These are phyloP conservation scores for Auriscalpium vulgare DNA, from an alignment of 768 basidiomycete genomes.

Conservation along the genomic window DNA sequence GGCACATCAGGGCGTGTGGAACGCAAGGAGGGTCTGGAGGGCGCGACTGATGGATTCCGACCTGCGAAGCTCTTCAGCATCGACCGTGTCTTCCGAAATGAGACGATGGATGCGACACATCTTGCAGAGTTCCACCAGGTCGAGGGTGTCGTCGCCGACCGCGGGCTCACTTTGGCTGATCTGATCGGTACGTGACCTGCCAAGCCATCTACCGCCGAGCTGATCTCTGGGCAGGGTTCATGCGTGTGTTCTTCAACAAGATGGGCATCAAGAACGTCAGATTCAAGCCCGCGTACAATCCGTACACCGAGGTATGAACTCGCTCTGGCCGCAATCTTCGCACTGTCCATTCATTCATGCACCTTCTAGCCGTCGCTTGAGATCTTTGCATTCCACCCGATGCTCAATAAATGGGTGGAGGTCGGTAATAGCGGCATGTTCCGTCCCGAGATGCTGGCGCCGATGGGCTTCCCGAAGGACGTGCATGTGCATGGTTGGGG, in stretches of 20 bases:
- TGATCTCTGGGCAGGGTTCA: conserved; percentile 60
- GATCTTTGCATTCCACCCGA: conserved; percentile 97
- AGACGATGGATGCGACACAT: conserved; percentile 97
- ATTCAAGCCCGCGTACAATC: conserved; percentile 99
- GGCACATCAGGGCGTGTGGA: conserved; percentile 33
- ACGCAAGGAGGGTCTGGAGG: conserved; percentile 21
- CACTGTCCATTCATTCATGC: not conserved
- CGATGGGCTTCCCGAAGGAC: conserved; percentile 96
- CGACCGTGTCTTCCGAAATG: conserved; percentile 97
- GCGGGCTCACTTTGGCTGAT: conserved; percentile 85
- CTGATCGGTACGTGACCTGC: conserved; percentile 60
- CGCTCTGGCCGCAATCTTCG: not conserved
- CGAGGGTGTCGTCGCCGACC: conserved; percentile 98
- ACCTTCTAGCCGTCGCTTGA: conserved; percentile 77
- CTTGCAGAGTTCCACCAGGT: conserved; percentile 99
- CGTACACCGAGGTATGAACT: conserved; percentile 81
- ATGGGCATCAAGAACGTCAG: conserved; percentile 92
- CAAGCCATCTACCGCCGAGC: not conserved
- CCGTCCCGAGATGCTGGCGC: conserved; percentile 98
- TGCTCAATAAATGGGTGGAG: conserved; percentile 92
- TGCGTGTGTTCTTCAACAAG: conserved; percentile 97
- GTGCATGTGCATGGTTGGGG: conserved; percentile 98
- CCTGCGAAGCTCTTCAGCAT: conserved; percentile 96
- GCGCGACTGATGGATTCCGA: conserved; percentile 64
- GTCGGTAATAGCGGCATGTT: conserved; percentile 99